A percentile compares a stretch with the other conserved stretches of the same genome.
phyloP scores from a whole-genome alignment of 352 stramenopile genomes.

The Phytopythium mirpurense region DNA sequence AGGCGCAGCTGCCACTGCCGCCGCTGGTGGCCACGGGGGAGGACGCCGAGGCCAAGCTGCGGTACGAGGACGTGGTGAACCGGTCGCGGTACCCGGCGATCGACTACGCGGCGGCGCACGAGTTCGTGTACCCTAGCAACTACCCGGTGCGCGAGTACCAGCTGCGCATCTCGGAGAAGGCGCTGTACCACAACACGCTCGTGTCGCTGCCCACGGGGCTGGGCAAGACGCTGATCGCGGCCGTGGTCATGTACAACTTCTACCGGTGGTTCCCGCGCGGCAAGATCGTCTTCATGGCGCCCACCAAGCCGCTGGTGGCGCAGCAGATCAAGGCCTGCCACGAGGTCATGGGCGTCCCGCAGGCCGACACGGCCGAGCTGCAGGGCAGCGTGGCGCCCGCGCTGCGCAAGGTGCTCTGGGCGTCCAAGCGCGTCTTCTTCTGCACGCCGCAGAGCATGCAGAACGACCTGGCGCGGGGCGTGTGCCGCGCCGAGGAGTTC shows the following conservation, averaged over 20 bases:
- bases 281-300: constrained; percentile 97
- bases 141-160: constrained; percentile 95
- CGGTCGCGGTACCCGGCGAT: constrained; percentile 38
- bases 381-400: constrained; percentile 75
- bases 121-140: constrained; percentile 88
- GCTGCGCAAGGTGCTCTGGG: constrained; percentile 86
- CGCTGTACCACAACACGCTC: constrained; percentile 97
- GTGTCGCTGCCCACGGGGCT: constrained; percentile 98
- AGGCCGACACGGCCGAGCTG: constrained; percentile 76
- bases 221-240: constrained; percentile 99
- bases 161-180: constrained; percentile 89
- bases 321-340: constrained; percentile 98
- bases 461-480: constrained; percentile 91
- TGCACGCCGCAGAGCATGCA: constrained; percentile 98
- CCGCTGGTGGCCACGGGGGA: constrained; percentile 33
- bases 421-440: constrained; percentile 95
- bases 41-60: constrained; percentile 43
- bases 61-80: constrained; percentile 47
- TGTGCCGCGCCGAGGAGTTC: constrained; percentile 77
- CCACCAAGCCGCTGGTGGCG: constrained; percentile 96
- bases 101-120: constrained; percentile 51
- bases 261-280: constrained; percentile 96
- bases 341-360: constrained; percentile 93
- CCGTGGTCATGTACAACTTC: constrained; percentile 99
- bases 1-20: not conserved